Evolutionary conservation across 495 filamentous ascomycete species (phyloP).

Genomic region (Sphaerosporella brunnea): DNA sequence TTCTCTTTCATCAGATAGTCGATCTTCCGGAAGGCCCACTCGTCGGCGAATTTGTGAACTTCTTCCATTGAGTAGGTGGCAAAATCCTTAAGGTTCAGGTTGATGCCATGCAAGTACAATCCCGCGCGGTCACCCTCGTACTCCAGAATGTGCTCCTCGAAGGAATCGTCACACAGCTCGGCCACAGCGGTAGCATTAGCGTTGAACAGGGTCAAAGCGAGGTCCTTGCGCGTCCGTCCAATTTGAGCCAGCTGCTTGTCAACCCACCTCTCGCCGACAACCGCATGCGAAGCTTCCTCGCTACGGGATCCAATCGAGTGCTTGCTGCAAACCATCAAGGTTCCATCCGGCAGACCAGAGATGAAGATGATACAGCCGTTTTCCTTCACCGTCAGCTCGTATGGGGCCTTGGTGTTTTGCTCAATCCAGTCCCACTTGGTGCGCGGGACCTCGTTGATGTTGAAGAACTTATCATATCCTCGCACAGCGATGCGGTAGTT

Average conservation of each 20-base stretch:
- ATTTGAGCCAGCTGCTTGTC: constrained; percentile 57
- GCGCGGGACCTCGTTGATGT: constrained; percentile 54
- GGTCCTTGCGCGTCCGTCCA: constrained; percentile 56
- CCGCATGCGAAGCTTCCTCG: constrained; percentile 65
- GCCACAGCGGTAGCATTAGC: constrained; percentile 88
- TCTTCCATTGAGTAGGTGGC: constrained; percentile 59
- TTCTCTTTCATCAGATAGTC: constrained; percentile 64
- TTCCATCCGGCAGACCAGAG: constrained; percentile 70
- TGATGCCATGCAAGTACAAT: constrained; percentile 89
- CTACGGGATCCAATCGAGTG: constrained; percentile 70
- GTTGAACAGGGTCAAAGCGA: constrained; percentile 53
- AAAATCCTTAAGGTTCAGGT: constrained; percentile 80
- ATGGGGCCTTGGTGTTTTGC: constrained; percentile 62
- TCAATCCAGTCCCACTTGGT: constrained; percentile 73
- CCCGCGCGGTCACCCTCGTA: constrained; percentile 73
- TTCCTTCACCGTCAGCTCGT: constrained; percentile 91
- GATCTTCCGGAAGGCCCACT: constrained; percentile 86
- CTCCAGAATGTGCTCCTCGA: constrained; percentile 91
- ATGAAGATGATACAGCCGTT: constrained; percentile 99
- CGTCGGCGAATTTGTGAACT: constrained; percentile 74
- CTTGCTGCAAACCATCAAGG: constrained; percentile 88
- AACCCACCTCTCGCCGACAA: constrained; percentile 68
- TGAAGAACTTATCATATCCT: constrained; percentile 99
- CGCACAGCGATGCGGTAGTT: constrained; percentile 60
- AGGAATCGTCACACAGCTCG: constrained; percentile 87